Base-by-base conservation (phyloP, 2,329 filamentous ascomycete genomes). In the Alternaria gaisen region DNA sequence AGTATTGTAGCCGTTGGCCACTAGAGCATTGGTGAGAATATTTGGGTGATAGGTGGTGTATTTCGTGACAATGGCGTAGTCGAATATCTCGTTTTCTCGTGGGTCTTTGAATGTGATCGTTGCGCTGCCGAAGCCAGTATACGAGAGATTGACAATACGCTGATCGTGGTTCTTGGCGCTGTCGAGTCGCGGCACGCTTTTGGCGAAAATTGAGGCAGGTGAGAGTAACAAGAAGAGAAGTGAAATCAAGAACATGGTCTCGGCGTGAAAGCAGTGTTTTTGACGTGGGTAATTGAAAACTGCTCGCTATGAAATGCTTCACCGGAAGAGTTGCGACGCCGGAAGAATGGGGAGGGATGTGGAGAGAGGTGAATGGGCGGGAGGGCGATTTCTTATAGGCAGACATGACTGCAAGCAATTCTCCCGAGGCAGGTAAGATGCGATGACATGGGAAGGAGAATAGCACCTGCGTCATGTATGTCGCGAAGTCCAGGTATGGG, bases 41-140 rank as follows among this genome's bases (percentile, higher is more conserved):
- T 28, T 42, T 8, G 59, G 59, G 34, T 65, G 62, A 53, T 53
- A 62, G 7, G 34, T 47, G 2, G 36, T 43, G 30, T 65, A 60
- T n/a, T n/a, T 28, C 0, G 62, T 62, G 47, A 55, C 47, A 22
- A 65, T 36, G 14, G 48, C 59, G 24, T 57, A 60, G 3, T 60
- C 44, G 14, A 50, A 38, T 32, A 4, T n/a, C 9, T 12, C 12
- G 20, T 50, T 24, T 14, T 24, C 32, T 24, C n/a, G 0, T n/a
- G 3, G 20, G 20, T 24, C 2, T 1, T 1, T 38, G 32, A 50
- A 38, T 0, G 32, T 5, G 9, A 50, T 2, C 9, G 5, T 8
- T 38, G 0, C 1, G 14, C 46, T 36, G 8, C 20, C 2, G 30
- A 38, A 50, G 11, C 46, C 20, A 12, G 1, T 14, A 14, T 50